Evolutionary conservation across 768 basidiomycete species (phyloP).

Genomic region (Russula olivacea): DNA sequence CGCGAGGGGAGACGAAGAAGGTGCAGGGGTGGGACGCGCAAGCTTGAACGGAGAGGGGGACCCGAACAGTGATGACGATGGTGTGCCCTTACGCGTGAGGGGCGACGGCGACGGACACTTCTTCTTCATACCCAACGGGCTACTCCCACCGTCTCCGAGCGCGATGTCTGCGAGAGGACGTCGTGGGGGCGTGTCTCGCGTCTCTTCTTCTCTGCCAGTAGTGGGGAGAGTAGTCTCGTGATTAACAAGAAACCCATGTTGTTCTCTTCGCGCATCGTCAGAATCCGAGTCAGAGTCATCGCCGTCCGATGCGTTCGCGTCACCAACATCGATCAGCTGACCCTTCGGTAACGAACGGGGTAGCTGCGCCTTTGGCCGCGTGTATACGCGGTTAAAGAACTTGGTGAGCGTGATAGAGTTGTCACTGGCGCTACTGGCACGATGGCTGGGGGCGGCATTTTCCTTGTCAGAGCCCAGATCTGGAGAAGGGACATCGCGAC

Average conservation of each 20-base stretch:
- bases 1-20: slow-evolving; percentile 26
- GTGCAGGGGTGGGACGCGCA: slow-evolving; percentile 31
- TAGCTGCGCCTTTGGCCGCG: slow-evolving; percentile 12
- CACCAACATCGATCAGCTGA: slow-evolving; percentile 19
- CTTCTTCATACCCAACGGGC: slow-evolving; percentile 2
- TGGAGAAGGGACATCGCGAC: slow-evolving; percentile 11
- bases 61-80: background rate
- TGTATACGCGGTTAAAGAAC: slow-evolving; percentile 24
- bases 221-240: background rate
- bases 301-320: background rate
- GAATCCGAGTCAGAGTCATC: background rate
- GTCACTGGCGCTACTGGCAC: background rate
- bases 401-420: slow-evolving; percentile 24
- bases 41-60: slow-evolving; percentile 13
- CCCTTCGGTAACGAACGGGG: slow-evolving; percentile 8
- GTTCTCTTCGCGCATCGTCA: background rate
- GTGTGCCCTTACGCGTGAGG: background rate
- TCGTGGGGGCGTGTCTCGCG: slow-evolving; percentile 8
- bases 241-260: background rate
- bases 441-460: slow-evolving; percentile 7
- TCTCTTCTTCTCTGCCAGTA: background rate
- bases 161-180: slow-evolving; percentile 25
- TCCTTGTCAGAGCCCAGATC: slow-evolving; percentile 25
- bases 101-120: background rate
- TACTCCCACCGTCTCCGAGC: slow-evolving; percentile 11